Evolutionary conservation across 345 rosid genomes (phyloP).

Genomic region (Citrus australasica): DNA sequence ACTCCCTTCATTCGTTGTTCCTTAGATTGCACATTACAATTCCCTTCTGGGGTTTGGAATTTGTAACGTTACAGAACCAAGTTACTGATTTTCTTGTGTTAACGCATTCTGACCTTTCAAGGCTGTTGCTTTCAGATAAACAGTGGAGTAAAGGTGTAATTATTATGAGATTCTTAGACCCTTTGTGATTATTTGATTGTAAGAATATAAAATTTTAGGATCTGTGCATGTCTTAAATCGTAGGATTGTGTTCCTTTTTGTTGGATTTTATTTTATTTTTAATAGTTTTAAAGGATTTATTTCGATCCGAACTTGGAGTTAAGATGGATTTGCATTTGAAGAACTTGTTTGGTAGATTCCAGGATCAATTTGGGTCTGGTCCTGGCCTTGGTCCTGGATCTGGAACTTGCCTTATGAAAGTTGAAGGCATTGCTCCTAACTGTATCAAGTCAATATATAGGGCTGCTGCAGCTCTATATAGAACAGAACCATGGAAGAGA

Average conservation of each 20-base stretch:
- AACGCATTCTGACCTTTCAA: not conserved
- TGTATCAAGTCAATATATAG: conserved; percentile 43
- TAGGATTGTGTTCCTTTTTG: not conserved
- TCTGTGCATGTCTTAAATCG: not conserved
- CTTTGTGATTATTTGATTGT: not conserved
- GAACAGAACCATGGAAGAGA: conserved; percentile 76
- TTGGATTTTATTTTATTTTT: not conserved
- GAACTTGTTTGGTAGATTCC: conserved; percentile 56
- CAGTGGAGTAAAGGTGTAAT: not conserved
- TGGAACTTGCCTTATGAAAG: conserved; percentile 52
- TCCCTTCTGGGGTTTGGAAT: not conserved
- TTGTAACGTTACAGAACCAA: not conserved
- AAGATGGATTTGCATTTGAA: conserved; percentile 69
- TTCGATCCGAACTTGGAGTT: conserved; percentile 12
- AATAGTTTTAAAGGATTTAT: conserved; percentile 1
- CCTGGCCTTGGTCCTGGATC: conserved; percentile 81
- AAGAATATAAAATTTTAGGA: not conserved
- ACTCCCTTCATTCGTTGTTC: not conserved
- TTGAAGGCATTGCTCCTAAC: conserved; percentile 52
- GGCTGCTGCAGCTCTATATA: conserved; percentile 63
- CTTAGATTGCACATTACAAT: not conserved
- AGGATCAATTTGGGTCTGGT: conserved; percentile 73
- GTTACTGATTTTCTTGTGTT: not conserved
- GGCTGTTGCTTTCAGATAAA: not conserved
- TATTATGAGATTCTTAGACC: not conserved